Conservation (phyloP, 2,329 filamentous ascomycete genomes). For the Exophiala sideris region DNA sequence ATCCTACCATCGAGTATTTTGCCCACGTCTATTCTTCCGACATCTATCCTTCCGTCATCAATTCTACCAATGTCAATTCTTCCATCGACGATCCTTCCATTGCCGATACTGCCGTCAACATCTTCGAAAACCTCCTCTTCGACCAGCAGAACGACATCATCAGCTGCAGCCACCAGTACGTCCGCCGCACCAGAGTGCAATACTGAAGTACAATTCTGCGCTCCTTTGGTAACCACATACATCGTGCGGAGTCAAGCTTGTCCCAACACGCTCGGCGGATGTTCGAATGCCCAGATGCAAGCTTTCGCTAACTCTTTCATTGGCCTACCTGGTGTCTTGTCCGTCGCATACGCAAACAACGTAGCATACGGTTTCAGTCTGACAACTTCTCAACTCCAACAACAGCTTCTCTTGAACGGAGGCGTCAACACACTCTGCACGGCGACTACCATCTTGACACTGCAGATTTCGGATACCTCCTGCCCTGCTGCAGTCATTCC, state of each 20-base stretch:
- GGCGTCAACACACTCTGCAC: neutral
- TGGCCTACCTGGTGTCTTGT: neutral
- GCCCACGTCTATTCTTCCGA: too few relatives aligned
- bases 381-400: neutral
- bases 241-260: conserved; percentile 1
- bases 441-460: neutral
- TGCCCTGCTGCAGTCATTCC: neutral
- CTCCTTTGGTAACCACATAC: neutral
- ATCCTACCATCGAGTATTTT: too few relatives aligned
- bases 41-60: too few relatives aligned
- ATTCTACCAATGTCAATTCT: too few relatives aligned
- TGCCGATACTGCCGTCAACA: too few relatives aligned
- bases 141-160: neutral
- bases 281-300: conserved; percentile 2
- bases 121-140: neutral
- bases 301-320: conserved; percentile 6
- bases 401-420: neutral
- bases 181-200: neutral
- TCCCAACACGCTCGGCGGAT: conserved; percentile 1
- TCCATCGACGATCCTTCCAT: too few relatives aligned
- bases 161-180: neutral
- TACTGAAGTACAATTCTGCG: neutral
- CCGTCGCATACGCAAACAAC: conserved; percentile 5
- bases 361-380: neutral
- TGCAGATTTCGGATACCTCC: neutral